Evolutionary conservation across 2,329 filamentous ascomycete genomes (phyloP).

Genomic region (Aspergillus sp.): DNA sequence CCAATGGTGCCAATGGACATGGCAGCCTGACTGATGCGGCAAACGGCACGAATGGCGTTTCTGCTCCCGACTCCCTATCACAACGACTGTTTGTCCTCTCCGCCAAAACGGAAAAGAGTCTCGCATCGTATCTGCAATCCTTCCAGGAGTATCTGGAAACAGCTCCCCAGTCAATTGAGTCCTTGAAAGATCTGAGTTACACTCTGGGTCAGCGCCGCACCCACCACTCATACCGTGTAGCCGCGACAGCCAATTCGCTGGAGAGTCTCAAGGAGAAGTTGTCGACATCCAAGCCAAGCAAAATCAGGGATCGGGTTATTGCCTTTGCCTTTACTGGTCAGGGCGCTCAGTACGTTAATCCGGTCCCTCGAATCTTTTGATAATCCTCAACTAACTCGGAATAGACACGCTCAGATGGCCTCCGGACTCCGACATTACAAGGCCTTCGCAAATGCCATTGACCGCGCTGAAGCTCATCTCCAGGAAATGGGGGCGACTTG

Average conservation of each 20-base stretch:
- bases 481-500: neutral
- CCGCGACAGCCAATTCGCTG: neutral
- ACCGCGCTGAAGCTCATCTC: neutral
- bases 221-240: neutral
- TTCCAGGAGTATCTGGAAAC: neutral
- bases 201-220: neutral
- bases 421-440: neutral
- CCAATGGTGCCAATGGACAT: neutral
- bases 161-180: neutral
- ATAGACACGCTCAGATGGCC: neutral
- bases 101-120: neutral
- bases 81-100: neutral
- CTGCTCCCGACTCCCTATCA: neutral
- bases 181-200: neutral
- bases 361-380: neutral
- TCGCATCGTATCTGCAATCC: neutral
- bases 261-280: neutral
- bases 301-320: neutral
- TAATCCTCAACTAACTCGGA: neutral
- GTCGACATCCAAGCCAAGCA: neutral
- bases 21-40: neutral
- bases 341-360: slow-evolving; percentile 4
- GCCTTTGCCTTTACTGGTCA: slow-evolving; percentile 14
- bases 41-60: neutral
- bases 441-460: neutral